Percentiles rank a stretch among this genome's conserved stretches.
These are phyloP conservation scores for Amanita brunnescens DNA, from an alignment of 768 basidiomycete genomes.

Conservation along the genomic window DNA sequence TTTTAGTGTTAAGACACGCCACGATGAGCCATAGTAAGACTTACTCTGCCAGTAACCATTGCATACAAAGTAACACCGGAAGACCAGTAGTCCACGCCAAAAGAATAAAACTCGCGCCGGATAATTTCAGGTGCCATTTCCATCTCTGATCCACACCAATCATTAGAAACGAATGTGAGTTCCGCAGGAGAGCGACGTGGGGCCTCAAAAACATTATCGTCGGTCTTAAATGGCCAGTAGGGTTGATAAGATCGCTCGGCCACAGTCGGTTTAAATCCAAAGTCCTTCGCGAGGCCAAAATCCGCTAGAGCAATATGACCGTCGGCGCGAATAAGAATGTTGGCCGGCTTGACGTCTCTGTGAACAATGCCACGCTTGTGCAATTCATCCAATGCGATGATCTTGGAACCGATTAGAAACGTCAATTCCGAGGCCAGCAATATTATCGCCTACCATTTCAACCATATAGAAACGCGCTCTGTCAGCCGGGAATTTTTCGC, in stretches of 20 bases:
- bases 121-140: conserved; percentile 27
- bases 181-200: conserved; percentile 17
- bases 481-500: conserved; percentile 14
- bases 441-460: conserved; percentile 21
- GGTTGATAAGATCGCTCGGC: conserved; percentile 23
- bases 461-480: conserved; percentile 25
- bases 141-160: conserved; percentile 21
- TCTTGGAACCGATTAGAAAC: conserved; percentile 12
- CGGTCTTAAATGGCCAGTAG: conserved; percentile 21
- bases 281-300: conserved; percentile 24
- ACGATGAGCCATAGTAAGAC: background rate
- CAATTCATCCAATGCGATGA: conserved; percentile 22
- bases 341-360: conserved; percentile 25
- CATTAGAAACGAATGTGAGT: conserved; percentile 18
- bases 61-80: conserved; percentile 66
- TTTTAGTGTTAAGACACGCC: background rate
- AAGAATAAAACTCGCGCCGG: conserved; percentile 17
- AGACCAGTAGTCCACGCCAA: conserved; percentile 65
- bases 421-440: background rate
- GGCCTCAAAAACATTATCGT: conserved; percentile 14
- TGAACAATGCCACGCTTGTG: conserved; percentile 26
- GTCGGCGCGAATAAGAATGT: conserved; percentile 21
- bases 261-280: conserved; percentile 14
- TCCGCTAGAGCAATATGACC: conserved; percentile 25
- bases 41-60: conserved; percentile 51